Evolutionary conservation across 768 basidiomycete genomes (phyloP).

Genomic region (Boletus rubescentipes): DNA sequence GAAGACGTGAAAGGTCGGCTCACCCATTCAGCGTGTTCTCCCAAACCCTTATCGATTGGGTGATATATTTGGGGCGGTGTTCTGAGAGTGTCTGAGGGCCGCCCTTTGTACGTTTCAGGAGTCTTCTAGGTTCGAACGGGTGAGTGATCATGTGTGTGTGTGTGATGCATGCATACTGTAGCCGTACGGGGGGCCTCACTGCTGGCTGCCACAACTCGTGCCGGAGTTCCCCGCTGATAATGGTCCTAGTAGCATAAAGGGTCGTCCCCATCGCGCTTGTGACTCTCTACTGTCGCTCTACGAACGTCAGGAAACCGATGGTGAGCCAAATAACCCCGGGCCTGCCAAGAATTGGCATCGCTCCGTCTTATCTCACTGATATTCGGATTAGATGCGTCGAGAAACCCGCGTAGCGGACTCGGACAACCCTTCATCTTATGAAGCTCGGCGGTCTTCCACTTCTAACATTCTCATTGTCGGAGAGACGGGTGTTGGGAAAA

Average conservation of each 20-base stretch:
- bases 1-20: conserved; percentile 14
- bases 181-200: conserved; percentile 16
- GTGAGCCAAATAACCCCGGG: conserved; percentile 9
- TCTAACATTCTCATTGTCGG: conserved; percentile 41
- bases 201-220: not conserved
- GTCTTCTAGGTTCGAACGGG: not conserved
- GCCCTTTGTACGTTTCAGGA: conserved; percentile 4
- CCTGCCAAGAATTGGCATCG: not conserved
- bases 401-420: not conserved
- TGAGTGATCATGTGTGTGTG: not conserved
- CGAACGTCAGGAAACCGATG: not conserved
- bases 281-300: conserved; percentile 2
- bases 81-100: not conserved
- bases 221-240: not conserved
- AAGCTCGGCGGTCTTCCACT: conserved; percentile 15
- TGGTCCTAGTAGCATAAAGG: conserved; percentile 23
- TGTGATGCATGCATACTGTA: no score
- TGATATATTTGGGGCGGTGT: conserved; percentile 6
- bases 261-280: not conserved
- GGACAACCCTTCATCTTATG: conserved; percentile 22
- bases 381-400: conserved; percentile 13
- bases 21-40: conserved; percentile 17
- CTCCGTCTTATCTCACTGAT: conserved; percentile 2
- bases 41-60: conserved; percentile 13
- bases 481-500: conserved; percentile 37